Conservation (phyloP, 805 yeast genomes). For the Metschnikowia aberdeeniae region DNA sequence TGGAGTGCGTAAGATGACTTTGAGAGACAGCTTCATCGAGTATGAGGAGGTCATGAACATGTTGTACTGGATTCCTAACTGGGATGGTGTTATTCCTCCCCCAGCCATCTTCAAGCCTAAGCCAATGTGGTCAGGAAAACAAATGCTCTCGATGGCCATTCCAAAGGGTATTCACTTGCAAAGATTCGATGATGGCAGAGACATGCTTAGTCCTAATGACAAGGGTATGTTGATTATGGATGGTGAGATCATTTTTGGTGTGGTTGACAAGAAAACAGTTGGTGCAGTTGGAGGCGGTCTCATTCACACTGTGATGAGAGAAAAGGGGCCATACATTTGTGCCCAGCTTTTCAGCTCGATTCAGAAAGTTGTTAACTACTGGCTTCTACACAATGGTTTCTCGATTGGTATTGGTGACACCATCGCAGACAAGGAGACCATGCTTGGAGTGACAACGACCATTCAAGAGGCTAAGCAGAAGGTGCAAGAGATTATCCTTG, state of each 20-base stretch:
- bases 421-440: conserved; percentile 95
- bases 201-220: conserved; percentile 81
- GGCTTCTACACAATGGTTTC: conserved; percentile 96
- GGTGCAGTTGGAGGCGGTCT: conserved; percentile 99
- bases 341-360: conserved; percentile 87
- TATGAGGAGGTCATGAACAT: conserved; percentile 95
- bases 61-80: conserved; percentile 94
- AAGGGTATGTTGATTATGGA: conserved; percentile 93
- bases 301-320: conserved; percentile 95
- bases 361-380: conserved; percentile 92
- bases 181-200: conserved; percentile 86
- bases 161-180: conserved; percentile 95
- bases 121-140: conserved; percentile 98
- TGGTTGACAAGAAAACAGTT: conserved; percentile 95
- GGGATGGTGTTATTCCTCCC: conserved; percentile 97
- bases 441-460: conserved; percentile 89
- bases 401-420: conserved; percentile 99
- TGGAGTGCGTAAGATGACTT: conserved; percentile 94
- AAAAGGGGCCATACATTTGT: conserved; percentile 89
- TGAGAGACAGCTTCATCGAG: conserved; percentile 83
- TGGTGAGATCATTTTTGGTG: conserved; percentile 97
- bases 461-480: conserved; percentile 89
- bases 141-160: conserved; percentile 83
- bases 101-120: conserved; percentile 94
- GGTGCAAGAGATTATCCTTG: conserved; percentile 89